Base-by-base conservation (phyloP, 2,329 filamentous ascomycete species). In the Alternaria metachromatica region DNA sequence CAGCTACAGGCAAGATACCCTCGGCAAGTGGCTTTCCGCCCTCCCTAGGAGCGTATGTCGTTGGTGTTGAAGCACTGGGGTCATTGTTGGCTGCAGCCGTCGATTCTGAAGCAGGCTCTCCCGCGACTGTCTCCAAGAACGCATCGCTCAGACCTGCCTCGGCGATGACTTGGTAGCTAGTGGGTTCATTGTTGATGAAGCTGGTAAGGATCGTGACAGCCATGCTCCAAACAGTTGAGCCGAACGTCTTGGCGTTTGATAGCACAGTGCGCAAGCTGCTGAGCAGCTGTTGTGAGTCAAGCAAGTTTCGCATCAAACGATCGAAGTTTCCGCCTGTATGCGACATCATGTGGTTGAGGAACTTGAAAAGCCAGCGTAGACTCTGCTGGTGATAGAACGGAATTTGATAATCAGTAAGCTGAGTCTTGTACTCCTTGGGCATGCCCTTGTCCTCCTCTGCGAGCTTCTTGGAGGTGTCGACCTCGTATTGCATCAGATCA, bases 141-240 rank as follows among this genome's bases (percentile, higher is more conserved):
- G 90, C 92, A 76, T 91, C 91, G 73, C 96, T 94, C 71, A 99
- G 87, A 21, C 94, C 94, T 55, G 96, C 95, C 81, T 99, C 96
- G 13, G 93, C 93, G 68, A 99, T 96, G 23, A 97, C 93, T 26
- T 93, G 91, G 78, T 97, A 99, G 79, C 96, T 99, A 1, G 96
- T 99, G 0, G 96, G 96, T 75, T 99, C 96, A 76, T 98, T 97
- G 81, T 99, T 96, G 73, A 99, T 97, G 80, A 99, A 99, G 72
- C 93, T 95, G 76, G 93, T 96, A 55, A 99, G 84, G 60, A 97
- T 95, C 58, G 91, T 94, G 65, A 97, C 93, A 7, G 94, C 92
- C 77, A 94, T 94, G 53, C 94, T 97, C 96, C 96, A 99, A 6
- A 98, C 93, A 63, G 96, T 91, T 3, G 95, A 96, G 12, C 96